Evolutionary conservation across 306 rosid genomes (phyloP).

Genomic region (Dalbergia oliveri): DNA sequence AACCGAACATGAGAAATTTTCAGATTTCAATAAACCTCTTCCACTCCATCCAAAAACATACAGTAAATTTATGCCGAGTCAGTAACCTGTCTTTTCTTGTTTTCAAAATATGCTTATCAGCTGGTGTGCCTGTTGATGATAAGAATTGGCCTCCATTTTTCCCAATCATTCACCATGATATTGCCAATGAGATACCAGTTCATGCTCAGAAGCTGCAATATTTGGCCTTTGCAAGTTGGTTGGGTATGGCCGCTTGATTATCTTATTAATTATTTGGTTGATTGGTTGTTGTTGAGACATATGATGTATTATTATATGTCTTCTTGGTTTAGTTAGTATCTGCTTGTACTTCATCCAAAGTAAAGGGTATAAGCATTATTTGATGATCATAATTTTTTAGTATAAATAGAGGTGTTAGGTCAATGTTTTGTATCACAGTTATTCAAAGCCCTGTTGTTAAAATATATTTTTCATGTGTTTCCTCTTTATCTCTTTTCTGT

Average conservation of each 20-base stretch:
- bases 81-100: slow-evolving; percentile 39
- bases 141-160: slow-evolving; percentile 98
- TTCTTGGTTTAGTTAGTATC: slow-evolving; percentile 16
- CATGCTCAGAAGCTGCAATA: slow-evolving; percentile 97
- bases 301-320: slow-evolving; percentile 21
- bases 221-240: slow-evolving; percentile 98
- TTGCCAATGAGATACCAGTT: slow-evolving; percentile 92
- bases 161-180: slow-evolving; percentile 98
- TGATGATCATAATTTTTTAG: slow-evolving; percentile 11
- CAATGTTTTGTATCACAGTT: background rate
- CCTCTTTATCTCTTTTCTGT: background rate
- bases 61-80: slow-evolving; percentile 22
- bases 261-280: slow-evolving; percentile 27
- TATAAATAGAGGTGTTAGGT: background rate
- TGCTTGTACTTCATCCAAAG: slow-evolving; percentile 12
- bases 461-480: slow-evolving; percentile 2
- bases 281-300: slow-evolving; percentile 10
- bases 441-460: background rate
- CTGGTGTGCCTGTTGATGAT: slow-evolving; percentile 78
- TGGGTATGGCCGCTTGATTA: slow-evolving; percentile 65
- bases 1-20: background rate
- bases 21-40: background rate
- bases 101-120: slow-evolving; percentile 56
- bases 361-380: slow-evolving; percentile 4
- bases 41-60: slow-evolving; percentile 18